Base-by-base conservation (phyloP, 108 stramenopile species). In the Poteriospumella lacustris region DNA sequence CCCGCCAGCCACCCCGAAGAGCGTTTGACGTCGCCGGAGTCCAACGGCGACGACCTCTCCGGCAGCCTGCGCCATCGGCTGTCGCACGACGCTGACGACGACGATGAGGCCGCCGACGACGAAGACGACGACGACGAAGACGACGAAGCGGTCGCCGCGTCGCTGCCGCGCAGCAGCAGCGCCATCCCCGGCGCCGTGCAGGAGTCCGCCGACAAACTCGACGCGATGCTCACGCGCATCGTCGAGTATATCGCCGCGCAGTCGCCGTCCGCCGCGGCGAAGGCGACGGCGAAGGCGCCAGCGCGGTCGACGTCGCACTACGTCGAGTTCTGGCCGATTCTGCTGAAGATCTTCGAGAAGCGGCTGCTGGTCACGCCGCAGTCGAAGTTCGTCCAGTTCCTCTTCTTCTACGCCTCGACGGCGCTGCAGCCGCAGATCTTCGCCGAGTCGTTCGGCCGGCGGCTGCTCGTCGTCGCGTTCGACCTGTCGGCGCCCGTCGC, bases 321-420 rank as follows among this genome's bases (percentile, higher is more conserved):
- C n/a, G n/a, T n/a, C n/a, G n/a, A n/a, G n/a, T n/a, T n/a, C n/a
- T n/a, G n/a, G n/a, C 29, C 44, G 44, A 12, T 5, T 5, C 83
- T 88, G 38, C 73, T 82, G 52, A 76, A 83, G 39, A 81, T 86
- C 0, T 94, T 96, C 85, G 92, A 94, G 42, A 86, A 78, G 39
- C 82, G 86, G 40, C 89, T 96, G 24, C 64, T 96, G 38, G 90
- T 89, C 44, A 95, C 97, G 31, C 90, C 96, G 86, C 89, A 94
- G 58, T 92, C 91, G 64, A 98, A 98, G 79, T 96, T 92, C 86
- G 95, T 95, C 1, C 97, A 96, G 76, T 98, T 95, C 70, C 80
- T 90, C 36, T 85, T 96, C 31, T 90, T 98, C 75, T 87, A 89
- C 56, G 70, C 91, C 15, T 5, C 60, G 5, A 12, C 31, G 3